Base-by-base conservation (phyloP, 768 basidiomycete species). In the Serendipita sp. region DNA sequence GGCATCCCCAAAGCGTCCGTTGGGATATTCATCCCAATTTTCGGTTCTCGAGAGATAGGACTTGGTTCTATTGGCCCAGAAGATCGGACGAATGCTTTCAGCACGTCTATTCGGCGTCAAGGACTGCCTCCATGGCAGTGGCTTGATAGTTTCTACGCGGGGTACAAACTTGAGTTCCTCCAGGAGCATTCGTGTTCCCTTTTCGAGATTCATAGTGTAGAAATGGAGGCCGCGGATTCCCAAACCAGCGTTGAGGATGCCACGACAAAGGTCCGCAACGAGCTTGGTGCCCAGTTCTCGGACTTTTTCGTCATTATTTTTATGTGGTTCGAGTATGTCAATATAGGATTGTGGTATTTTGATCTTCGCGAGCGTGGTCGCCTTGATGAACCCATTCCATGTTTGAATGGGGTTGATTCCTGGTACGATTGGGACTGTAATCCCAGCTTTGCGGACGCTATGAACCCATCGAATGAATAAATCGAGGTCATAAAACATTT, bases 21-120 rank as follows among this genome's bases (percentile, higher is more conserved):
- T 99, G 58, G 96, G 96, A 73, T 96, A 98, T 72, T 98, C 95
- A 71, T 99, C 96, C 96, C 96, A 99, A 70, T 96, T 90, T 71
- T 96, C 93, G 14, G 96, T 98, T 61, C 95, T 86, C 5, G 90
- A 90, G 50, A 98, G 78, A 72, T 98, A 98, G 1, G 93, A 96
- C 70, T 93, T 88, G 41, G 92, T 82, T 42, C 95, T 81, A 75
- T 99, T 98, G 13, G 96, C 92, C 94, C 95, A 98, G 78, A 98
- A 98, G 70, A 99, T 98, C 2, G 96, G 96, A 34, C 96, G 86
- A 66, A 95, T 98, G 53, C 82, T 86, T 74, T 99, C 96, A 66
- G 83, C 78, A 58, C 95, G 86, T 63, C 96, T 81, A 70, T 81
- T 90, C 20, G 94, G 92, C 1, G 95, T 98, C 67, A 98, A 87